Percentiles rank a stretch among this genome's conserved stretches.
Evolutionary conservation across 768 basidiomycete genomes (phyloP).

Genomic region (Pilatotrama ljubarskyi): DNA sequence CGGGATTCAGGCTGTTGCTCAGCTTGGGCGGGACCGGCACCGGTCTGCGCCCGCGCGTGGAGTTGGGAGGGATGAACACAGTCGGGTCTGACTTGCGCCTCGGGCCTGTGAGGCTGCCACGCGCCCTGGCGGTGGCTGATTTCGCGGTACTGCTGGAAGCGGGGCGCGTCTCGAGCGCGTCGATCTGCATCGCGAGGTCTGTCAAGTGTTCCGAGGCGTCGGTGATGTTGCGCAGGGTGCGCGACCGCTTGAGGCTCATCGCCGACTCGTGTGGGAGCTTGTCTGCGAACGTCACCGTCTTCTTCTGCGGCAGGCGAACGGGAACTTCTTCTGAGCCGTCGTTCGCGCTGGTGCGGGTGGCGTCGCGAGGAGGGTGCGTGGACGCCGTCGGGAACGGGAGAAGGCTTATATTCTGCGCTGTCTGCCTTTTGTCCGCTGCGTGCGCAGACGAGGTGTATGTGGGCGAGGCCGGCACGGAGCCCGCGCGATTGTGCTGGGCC

Average conservation of each 20-base stretch:
- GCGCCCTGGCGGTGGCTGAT: too few relatives aligned
- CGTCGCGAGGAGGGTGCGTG: background rate
- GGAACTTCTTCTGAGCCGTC: background rate
- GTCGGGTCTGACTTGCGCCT: background rate
- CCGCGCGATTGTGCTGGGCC: constrained; percentile 6
- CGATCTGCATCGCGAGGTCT: background rate
- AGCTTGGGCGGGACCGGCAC: background rate
- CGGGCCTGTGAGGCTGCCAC: background rate
- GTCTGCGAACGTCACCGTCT: constrained; percentile 6
- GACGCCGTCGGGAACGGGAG: background rate
- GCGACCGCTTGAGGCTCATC: background rate
- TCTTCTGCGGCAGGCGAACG: background rate
- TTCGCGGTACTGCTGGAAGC: too few relatives aligned
- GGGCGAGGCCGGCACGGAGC: background rate
- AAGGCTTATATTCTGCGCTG: background rate
- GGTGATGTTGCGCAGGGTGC: background rate
- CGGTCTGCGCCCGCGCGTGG: background rate
- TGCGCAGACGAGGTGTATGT: background rate
- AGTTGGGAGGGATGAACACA: background rate
- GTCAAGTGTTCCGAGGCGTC: background rate
- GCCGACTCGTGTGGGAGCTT: background rate
- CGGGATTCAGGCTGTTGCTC: background rate
- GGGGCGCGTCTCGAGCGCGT: background rate
- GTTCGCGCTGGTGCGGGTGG: background rate
- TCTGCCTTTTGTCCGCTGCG: background rate